Percentiles rank a stretch among this genome's conserved stretches.
phyloP scores from a whole-genome alignment of 78 protist species.

The Dictyostelium firmibasis region DNA sequence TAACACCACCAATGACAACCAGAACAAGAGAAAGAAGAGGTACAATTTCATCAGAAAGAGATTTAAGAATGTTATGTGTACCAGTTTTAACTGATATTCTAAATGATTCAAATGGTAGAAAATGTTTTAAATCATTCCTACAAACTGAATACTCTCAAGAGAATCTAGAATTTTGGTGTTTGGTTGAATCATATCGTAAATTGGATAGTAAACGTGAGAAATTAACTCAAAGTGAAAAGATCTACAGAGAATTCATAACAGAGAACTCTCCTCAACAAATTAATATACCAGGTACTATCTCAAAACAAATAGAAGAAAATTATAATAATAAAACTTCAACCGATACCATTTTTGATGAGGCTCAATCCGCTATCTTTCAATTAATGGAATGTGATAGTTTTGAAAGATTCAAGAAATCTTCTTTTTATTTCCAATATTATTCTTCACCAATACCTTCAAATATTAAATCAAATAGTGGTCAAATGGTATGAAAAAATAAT shows the following conservation, averaged over 20 bases:
- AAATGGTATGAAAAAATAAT: neutral
- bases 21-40: slow-evolving; percentile 30
- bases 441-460: neutral
- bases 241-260: slow-evolving; percentile 8
- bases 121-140: slow-evolving; percentile 35
- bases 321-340: neutral
- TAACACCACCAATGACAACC: neutral
- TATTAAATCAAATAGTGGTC: neutral
- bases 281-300: slow-evolving; percentile 28
- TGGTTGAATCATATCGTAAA: slow-evolving; percentile 9
- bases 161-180: slow-evolving; percentile 46
- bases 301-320: slow-evolving; percentile 20
- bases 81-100: slow-evolving; percentile 21
- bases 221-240: neutral
- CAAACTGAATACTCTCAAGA: slow-evolving; percentile 54
- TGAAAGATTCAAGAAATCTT: slow-evolving; percentile 62
- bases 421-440: neutral
- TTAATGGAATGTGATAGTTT: slow-evolving; percentile 69
- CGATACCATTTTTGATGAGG: slow-evolving; percentile 34
- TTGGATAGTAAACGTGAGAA: neutral
- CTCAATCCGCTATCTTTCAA: slow-evolving; percentile 33
- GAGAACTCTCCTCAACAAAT: slow-evolving; percentile 31
- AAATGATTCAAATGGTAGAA: neutral
- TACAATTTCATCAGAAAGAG: slow-evolving; percentile 49
- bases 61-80: slow-evolving; percentile 7